phyloP scores from a whole-genome alignment of 768 basidiomycete species.

The Termitomyces sp. region DNA sequence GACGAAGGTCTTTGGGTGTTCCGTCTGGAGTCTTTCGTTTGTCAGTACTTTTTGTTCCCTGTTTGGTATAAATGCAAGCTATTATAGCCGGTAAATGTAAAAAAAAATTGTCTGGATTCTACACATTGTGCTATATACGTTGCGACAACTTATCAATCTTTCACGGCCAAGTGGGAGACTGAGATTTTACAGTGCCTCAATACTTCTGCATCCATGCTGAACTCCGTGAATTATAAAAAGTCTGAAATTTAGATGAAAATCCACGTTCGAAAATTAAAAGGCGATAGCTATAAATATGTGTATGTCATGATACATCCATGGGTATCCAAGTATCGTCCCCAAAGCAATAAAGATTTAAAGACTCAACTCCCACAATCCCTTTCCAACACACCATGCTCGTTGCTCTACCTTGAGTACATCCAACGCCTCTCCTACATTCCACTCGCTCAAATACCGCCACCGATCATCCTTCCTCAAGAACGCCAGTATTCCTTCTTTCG shows the following conservation, averaged over 20 bases:
- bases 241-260: background rate
- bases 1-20: background rate
- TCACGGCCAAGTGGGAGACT: too few relatives aligned
- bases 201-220: background rate
- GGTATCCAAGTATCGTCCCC: background rate
- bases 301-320: background rate
- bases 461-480: conserved; percentile 54
- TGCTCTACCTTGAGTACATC: conserved; percentile 37
- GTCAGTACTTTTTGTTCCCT: background rate
- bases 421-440: conserved; percentile 62
- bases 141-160: too few relatives aligned
- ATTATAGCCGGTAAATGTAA: too few relatives aligned
- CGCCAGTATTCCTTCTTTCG: conserved; percentile 42
- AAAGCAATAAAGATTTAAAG: conserved; percentile 8
- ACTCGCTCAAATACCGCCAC: conserved; percentile 63
- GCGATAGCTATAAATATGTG: too few relatives aligned
- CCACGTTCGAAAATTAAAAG: background rate
- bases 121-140: too few relatives aligned
- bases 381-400: conserved; percentile 33
- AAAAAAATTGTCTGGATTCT: too few relatives aligned
- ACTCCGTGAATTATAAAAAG: background rate
- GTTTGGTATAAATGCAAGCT: background rate
- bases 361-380: conserved; percentile 38
- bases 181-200: background rate
- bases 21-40: background rate